phyloP scores from a whole-genome alignment of 257 asterid genomes.

The Ophiorrhiza pumila region DNA sequence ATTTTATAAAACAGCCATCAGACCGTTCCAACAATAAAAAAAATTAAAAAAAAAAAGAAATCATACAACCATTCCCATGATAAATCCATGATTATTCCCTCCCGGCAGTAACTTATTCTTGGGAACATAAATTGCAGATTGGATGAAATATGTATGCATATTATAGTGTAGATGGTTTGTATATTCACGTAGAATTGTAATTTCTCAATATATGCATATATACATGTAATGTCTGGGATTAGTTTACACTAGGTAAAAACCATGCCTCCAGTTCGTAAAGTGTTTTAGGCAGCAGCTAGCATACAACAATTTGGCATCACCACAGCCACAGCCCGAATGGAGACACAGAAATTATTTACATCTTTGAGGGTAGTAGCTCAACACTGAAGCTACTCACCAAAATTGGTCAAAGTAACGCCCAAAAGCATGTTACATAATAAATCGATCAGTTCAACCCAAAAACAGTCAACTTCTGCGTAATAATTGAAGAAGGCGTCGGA shows the following conservation, averaged over 20 bases:
- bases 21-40: too few species aligned
- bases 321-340: neutral
- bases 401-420: too few species aligned
- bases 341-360: neutral
- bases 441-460: neutral
- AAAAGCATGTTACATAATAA: neutral
- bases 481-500: neutral
- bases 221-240: neutral
- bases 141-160: neutral
- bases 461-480: neutral
- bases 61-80: neutral
- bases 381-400: neutral
- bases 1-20: too few species aligned
- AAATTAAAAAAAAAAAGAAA: neutral
- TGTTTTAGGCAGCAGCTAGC: neutral
- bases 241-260: neutral
- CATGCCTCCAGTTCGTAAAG: neutral
- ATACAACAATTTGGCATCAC: neutral
- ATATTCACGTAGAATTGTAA: neutral
- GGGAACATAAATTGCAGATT: neutral
- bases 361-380: neutral
- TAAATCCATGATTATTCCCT: neutral
- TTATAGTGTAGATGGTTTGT: neutral
- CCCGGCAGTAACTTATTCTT: neutral
- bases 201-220: neutral